Percentiles rank a stretch among this genome's conserved stretches.
These are phyloP conservation scores for Ceratocystis cacaofunesta DNA, from an alignment of 2,329 filamentous ascomycete species.

Conservation along the genomic window DNA sequence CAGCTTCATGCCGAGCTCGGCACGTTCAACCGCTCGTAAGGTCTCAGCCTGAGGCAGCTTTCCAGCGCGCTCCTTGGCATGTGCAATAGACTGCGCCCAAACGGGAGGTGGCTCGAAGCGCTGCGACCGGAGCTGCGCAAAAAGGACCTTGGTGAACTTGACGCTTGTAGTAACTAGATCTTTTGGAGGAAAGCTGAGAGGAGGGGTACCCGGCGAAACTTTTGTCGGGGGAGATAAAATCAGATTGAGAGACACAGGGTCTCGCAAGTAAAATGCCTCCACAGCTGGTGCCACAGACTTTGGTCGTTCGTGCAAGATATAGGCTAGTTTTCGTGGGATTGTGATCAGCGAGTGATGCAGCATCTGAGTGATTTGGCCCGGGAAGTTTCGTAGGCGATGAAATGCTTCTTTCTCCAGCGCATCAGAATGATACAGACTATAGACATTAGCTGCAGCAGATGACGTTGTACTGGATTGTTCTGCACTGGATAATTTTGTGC, in stretches of 20 bases:
- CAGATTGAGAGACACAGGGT: conserved; percentile 59
- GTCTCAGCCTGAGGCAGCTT: conserved; percentile 18
- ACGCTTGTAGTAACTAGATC: conserved; percentile 70
- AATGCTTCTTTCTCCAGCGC: conserved; percentile 80
- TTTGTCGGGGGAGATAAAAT: conserved; percentile 34
- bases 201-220: conserved; percentile 26
- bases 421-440: conserved; percentile 49
- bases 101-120: conserved; percentile 52
- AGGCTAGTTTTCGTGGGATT: conserved; percentile 69
- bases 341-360: conserved; percentile 61
- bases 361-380: conserved; percentile 54
- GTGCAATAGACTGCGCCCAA: conserved; percentile 27
- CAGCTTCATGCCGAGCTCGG: conserved; percentile 75
- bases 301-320: conserved; percentile 60
- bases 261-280: conserved; percentile 84
- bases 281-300: conserved; percentile 67
- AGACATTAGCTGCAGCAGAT: not conserved
- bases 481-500: not conserved
- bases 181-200: conserved; percentile 52
- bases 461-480: not conserved
- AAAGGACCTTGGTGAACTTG: conserved; percentile 76
- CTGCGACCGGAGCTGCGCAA: conserved; percentile 79
- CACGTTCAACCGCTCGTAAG: conserved; percentile 23
- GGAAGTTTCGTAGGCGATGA: conserved; percentile 73
- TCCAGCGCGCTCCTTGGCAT: conserved; percentile 8